Base-by-base conservation (phyloP, 768 basidiomycete genomes). In the Paxillus ammoniavirescens region DNA sequence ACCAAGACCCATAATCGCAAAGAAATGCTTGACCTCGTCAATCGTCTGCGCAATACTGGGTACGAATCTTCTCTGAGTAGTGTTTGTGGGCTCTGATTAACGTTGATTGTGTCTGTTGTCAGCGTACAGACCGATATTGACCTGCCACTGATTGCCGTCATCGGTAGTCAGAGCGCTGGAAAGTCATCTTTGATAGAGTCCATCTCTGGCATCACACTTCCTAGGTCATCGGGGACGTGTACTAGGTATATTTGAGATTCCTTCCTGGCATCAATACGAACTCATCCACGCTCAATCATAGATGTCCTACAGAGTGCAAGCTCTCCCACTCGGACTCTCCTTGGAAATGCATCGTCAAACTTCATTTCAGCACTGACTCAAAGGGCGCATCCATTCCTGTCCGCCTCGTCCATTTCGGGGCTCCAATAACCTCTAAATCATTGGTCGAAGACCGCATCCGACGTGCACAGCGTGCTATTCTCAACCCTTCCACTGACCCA, bases 171-270 rank as follows among this genome's bases (percentile, higher is more conserved):
- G 56, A 84, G 82, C 44, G 84, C 83, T 0, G 87, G 87, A 0
- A 88, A 88, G 59, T 86, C 84, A 0, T 89, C 86, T 0, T 72
- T 88, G 4, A 88, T 89, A 26, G 86, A 89, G 59, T 78, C 84
- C 0, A 87, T 89, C 40, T 86, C 86, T 0, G 84, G 86, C 0
- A 81, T 88, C 13, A 83, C 78, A 0, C 72, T 88, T 0, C 86
- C 86, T 21, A 77, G 85, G n/a, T 83, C 83, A 0, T 72, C 80
- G n/a, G 87, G 87, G 0, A 88, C 87, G 0, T 88, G 87, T 56
- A 89, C 87, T 5, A 73, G 86, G 86, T 85, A 54, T 23, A 60
- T 62, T 45, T 1, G 13, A n/a, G 26, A 28, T 21, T 28, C 4
- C 35, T 40, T 5, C 5, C 31, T 33, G 23, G 14, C 21, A 35